Evolutionary conservation across 2,329 filamentous ascomycete species (phyloP).

Genomic region (Stylonectria norvegica): DNA sequence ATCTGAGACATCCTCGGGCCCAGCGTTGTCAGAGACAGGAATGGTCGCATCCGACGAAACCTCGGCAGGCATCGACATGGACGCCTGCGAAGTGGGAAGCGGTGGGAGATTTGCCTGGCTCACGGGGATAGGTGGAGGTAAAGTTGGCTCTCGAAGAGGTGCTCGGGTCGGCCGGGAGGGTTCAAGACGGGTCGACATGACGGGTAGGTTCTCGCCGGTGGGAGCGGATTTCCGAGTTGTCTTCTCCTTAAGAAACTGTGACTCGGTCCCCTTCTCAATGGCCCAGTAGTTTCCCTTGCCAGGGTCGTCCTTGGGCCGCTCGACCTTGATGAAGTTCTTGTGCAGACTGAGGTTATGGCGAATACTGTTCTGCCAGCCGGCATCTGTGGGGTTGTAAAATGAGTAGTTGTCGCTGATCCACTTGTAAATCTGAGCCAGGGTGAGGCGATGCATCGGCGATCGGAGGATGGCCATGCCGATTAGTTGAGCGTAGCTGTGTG

Average conservation of each 20-base stretch:
- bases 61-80: constrained; percentile 48
- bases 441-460: constrained; percentile 77
- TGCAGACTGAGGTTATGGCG: constrained; percentile 95
- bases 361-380: constrained; percentile 98
- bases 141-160: constrained; percentile 43
- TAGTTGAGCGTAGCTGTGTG: constrained; percentile 88
- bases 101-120: constrained; percentile 39
- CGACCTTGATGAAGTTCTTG: constrained; percentile 94
- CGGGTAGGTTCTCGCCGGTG: constrained; percentile 55
- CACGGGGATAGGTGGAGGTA: constrained; percentile 44
- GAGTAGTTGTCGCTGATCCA: constrained; percentile 97
- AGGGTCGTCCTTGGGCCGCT: constrained; percentile 92
- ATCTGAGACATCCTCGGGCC: constrained; percentile 48
- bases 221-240: constrained; percentile 56
- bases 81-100: constrained; percentile 37
- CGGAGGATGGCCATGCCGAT: constrained; percentile 97
- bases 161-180: constrained; percentile 42
- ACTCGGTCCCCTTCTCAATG: constrained; percentile 85
- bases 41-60: constrained; percentile 76
- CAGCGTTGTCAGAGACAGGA: constrained; percentile 63
- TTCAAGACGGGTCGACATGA: constrained; percentile 56
- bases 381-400: constrained; percentile 80
- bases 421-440: constrained; percentile 94
- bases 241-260: constrained; percentile 87
- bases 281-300: constrained; percentile 98